Evolutionary conservation across 2,329 filamentous ascomycete species (phyloP).

Genomic region (Diaporthe capsici): DNA sequence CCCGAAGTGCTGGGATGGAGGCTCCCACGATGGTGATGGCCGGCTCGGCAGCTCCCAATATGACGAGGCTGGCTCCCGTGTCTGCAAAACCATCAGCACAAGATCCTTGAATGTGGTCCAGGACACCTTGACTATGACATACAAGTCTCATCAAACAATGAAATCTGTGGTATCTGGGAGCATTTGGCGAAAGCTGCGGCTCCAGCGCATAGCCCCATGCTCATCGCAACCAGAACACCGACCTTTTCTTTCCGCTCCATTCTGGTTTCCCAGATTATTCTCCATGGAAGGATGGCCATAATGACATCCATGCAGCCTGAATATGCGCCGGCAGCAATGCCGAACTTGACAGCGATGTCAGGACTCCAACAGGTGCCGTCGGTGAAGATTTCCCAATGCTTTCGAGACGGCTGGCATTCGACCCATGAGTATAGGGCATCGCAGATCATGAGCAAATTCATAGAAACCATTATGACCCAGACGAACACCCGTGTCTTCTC

Average conservation of each 20-base stretch:
- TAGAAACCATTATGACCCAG: constrained; percentile 52
- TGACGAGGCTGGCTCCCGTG: constrained; percentile 5
- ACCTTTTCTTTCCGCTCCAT: constrained; percentile 41
- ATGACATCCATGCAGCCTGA: constrained; percentile 42
- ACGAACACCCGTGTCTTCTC: constrained; percentile 45
- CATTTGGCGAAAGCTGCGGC: constrained; percentile 4
- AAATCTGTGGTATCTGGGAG: constrained; percentile 46
- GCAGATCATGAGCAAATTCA: constrained; percentile 50
- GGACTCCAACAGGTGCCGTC: constrained; percentile 47
- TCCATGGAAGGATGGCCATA: constrained; percentile 41
- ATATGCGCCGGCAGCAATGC: constrained; percentile 42
- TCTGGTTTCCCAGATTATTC: constrained; percentile 38
- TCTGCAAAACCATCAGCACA: background rate
- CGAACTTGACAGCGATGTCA: constrained; percentile 44
- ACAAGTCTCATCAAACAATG: constrained; percentile 39
- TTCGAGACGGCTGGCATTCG: constrained; percentile 49
- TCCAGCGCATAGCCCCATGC: constrained; percentile 39
- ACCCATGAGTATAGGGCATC: constrained; percentile 47
- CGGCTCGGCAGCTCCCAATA: constrained; percentile 9
- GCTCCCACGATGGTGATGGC: constrained; percentile 23
- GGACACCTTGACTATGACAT: background rate
- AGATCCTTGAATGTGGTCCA: accelerated
- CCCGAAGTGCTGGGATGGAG: constrained; percentile 24
- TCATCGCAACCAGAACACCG: constrained; percentile 41
- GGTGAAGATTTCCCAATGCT: constrained; percentile 45